A percentile compares a stretch with the other conserved stretches of the same genome.
phyloP scores from a whole-genome alignment of 1,139 yeast genomes.

The Debaryomyces nepalensis region DNA sequence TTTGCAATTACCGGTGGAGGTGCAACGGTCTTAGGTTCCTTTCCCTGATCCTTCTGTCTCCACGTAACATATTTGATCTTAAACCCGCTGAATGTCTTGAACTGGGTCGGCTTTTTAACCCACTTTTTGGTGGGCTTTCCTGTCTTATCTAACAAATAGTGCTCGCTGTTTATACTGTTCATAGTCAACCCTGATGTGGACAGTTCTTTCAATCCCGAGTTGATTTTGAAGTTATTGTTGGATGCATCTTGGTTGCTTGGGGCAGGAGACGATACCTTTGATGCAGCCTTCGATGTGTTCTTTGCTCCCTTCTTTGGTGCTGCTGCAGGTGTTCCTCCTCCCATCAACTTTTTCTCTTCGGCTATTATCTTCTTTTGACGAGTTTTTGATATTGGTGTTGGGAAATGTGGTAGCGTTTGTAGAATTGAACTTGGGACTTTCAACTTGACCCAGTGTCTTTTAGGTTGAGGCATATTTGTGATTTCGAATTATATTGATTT shows the following conservation, averaged over 20 bases:
- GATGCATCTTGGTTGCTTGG: constrained; percentile 17
- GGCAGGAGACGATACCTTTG: constrained; percentile 30
- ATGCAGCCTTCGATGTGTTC: constrained; percentile 16
- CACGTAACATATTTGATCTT: constrained; percentile 49
- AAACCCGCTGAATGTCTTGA: constrained; percentile 67
- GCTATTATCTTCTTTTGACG: constrained; percentile 35
- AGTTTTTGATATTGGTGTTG: constrained; percentile 35
- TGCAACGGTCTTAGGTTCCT: constrained; percentile 12
- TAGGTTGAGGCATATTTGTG: constrained; percentile 36
- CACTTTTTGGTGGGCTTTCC: constrained; percentile 57
- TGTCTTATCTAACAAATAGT: constrained; percentile 47
- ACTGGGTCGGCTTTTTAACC: constrained; percentile 49
- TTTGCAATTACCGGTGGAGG: not conserved
- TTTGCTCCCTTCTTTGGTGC: constrained; percentile 13
- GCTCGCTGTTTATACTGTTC: constrained; percentile 37
- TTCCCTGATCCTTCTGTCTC: constrained; percentile 22
- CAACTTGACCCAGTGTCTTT: constrained; percentile 39
- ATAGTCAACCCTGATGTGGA: constrained; percentile 50
- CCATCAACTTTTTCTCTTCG: constrained; percentile 29
- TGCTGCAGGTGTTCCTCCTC: constrained; percentile 9
- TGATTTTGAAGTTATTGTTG: constrained; percentile 34
- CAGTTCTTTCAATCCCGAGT: constrained; percentile 46
- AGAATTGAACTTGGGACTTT: constrained; percentile 36
- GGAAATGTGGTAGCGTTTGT: constrained; percentile 40
- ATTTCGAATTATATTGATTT: not conserved